phyloP scores from a whole-genome alignment of 2,329 filamentous ascomycete species.

The Emmonsiellopsis sp. region DNA sequence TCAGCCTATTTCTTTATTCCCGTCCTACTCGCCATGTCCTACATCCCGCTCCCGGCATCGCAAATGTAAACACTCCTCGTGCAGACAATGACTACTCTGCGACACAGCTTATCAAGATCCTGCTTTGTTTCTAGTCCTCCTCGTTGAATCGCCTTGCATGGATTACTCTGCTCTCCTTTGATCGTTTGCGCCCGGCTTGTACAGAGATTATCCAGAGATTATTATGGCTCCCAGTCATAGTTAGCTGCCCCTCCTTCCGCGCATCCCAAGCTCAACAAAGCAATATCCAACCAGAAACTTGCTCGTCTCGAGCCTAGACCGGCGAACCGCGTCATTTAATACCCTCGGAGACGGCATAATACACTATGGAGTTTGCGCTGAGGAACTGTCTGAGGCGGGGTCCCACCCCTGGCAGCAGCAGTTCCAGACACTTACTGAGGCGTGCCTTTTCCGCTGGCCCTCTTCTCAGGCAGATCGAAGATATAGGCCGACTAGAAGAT shows the following conservation, averaged over 20 bases:
- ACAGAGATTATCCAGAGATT: not conserved
- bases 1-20: too few relatives aligned
- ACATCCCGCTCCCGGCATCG: too few relatives aligned
- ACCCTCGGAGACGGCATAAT: not conserved
- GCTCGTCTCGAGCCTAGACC: not conserved
- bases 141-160: too few relatives aligned
- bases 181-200: not conserved
- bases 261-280: not conserved
- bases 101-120: too few relatives aligned
- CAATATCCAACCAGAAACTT: not conserved
- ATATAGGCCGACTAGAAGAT: constrained; percentile 33
- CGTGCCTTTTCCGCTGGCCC: constrained; percentile 36
- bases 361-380: not conserved
- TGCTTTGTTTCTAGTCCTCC: too few relatives aligned
- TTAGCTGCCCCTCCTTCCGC: not conserved
- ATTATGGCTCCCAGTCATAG: not conserved
- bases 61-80: too few relatives aligned
- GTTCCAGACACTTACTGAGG: not conserved
- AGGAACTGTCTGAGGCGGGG: not conserved
- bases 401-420: not conserved
- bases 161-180: too few relatives aligned
- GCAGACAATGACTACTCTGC: too few relatives aligned
- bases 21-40: too few relatives aligned
- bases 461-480: constrained; percentile 32
- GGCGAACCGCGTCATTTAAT: too few relatives aligned